Evolutionary conservation across 2,329 filamentous ascomycete genomes (phyloP).

Genomic region (Graphilbum fragrans): DNA sequence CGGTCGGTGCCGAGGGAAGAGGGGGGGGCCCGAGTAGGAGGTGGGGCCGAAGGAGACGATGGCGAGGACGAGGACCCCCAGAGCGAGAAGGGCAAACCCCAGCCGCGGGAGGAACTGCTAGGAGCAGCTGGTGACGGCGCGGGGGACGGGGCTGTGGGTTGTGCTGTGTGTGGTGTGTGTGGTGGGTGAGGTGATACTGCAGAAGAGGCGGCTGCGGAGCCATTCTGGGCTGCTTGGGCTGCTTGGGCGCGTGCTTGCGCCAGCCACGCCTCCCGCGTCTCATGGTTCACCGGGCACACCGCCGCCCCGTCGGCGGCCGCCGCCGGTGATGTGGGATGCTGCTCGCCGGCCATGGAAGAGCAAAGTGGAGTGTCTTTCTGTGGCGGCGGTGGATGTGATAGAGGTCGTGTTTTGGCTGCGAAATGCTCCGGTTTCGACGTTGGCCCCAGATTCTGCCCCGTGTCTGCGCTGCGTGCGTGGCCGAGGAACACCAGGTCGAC

Average conservation of each 20-base stretch:
- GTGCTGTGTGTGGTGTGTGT: background rate
- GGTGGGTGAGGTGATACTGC: slow-evolving; percentile 14
- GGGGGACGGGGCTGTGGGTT: background rate
- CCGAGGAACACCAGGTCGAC: slow-evolving; percentile 3
- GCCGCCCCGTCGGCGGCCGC: slow-evolving; percentile 6
- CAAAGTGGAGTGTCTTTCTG: no score
- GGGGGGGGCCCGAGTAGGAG: slow-evolving; percentile 5
- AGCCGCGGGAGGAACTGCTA: background rate
- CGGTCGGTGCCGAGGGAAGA: slow-evolving; percentile 49
- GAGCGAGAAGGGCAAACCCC: background rate
- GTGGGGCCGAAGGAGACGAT: slow-evolving; percentile 26
- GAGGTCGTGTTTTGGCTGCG: no score
- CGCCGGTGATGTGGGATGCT: slow-evolving; percentile 2
- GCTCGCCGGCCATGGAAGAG: background rate
- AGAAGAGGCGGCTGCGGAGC: no score
- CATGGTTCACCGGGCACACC: slow-evolving; percentile 78
- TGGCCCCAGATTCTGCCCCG: no score
- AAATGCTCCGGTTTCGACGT: background rate
- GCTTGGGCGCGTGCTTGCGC: slow-evolving; percentile 47
- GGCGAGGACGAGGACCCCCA: slow-evolving; percentile 20
- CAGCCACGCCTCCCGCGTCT: slow-evolving; percentile 80
- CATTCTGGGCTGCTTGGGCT: slow-evolving; percentile 6
- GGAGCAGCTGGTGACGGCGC: background rate
- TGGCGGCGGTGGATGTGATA: no score
- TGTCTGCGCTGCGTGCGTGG: no score